Evolutionary conservation across 2,329 filamentous ascomycete species (phyloP).

Genomic region (Cadophora gregata): DNA sequence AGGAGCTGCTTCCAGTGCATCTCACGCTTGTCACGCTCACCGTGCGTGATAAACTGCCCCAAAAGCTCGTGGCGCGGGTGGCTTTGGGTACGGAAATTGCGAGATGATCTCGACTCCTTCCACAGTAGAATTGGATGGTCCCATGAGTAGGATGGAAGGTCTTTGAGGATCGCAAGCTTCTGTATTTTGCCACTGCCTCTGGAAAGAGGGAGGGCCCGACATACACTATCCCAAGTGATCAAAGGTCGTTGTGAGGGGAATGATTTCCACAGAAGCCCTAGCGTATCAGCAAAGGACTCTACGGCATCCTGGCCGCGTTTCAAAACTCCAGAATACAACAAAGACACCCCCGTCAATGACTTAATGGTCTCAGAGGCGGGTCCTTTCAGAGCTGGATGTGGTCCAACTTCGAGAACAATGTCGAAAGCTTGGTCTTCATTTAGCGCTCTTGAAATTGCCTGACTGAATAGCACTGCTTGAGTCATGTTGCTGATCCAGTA

Average conservation of each 20-base stretch:
- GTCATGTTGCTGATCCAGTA: too few relatives aligned
- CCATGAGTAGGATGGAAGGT: conserved; percentile 24
- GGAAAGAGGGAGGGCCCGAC: too few relatives aligned
- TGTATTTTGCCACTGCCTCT: too few relatives aligned
- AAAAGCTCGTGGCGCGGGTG: conserved; percentile 27
- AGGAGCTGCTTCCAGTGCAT: conserved; percentile 28
- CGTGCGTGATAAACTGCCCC: conserved; percentile 16
- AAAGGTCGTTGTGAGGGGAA: background rate
- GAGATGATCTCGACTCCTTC: conserved; percentile 28
- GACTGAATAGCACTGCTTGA: too few relatives aligned
- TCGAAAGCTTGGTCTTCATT: conserved; percentile 19
- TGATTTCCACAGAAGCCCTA: conserved; percentile 11
- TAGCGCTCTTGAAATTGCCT: background rate
- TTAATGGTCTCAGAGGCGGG: conserved; percentile 29
- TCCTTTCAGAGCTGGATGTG: conserved; percentile 34
- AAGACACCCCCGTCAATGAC: too few relatives aligned
- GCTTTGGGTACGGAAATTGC: conserved; percentile 7
- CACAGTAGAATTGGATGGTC: conserved; percentile 23
- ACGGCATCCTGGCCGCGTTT: conserved; percentile 17
- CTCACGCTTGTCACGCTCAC: conserved; percentile 17
- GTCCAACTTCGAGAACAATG: conserved; percentile 35
- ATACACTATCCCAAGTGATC: too few relatives aligned
- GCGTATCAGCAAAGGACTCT: background rate
- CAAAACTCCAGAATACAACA: conserved; percentile 26
- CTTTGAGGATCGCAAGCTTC: too few relatives aligned